Conservation (phyloP, 2,329 filamentous ascomycete genomes). For the Fusarium subglutinans region DNA sequence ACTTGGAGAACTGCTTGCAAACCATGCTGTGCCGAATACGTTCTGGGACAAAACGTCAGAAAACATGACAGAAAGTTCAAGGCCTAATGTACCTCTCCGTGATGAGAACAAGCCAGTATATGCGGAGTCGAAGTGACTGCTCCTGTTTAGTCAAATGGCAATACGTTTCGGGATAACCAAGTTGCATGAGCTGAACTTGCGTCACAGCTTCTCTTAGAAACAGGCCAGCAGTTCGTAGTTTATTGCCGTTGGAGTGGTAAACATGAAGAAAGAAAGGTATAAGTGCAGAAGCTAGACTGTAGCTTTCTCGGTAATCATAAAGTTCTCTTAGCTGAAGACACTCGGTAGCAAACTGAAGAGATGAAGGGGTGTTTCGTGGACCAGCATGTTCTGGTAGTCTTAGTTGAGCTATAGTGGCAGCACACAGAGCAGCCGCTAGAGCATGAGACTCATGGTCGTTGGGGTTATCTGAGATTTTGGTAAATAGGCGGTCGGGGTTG, state of each 20-base stretch:
- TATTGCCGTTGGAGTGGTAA: slow-evolving; percentile 43
- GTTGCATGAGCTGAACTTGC: slow-evolving; percentile 36
- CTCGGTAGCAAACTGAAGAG: slow-evolving; percentile 28
- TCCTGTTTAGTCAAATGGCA: slow-evolving; percentile 16
- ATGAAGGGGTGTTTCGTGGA: slow-evolving; percentile 17
- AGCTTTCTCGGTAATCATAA: slow-evolving; percentile 40
- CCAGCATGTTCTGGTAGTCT: slow-evolving; percentile 37
- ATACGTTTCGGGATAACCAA: slow-evolving; percentile 36
- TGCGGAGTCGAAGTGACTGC: slow-evolving; percentile 29
- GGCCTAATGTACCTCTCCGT: slow-evolving; percentile 20
- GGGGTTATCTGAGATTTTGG: slow-evolving; percentile 12
- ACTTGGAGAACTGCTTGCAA: slow-evolving; percentile 36
- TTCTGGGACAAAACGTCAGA: slow-evolving; percentile 7
- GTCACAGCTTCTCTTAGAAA: slow-evolving; percentile 40
- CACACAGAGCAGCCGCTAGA: slow-evolving; percentile 39
- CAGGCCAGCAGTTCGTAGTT: slow-evolving; percentile 38
- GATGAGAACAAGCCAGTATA: slow-evolving; percentile 42
- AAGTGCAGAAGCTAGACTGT: slow-evolving; percentile 29
- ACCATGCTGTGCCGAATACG: slow-evolving; percentile 38
- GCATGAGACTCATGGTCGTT: slow-evolving; percentile 37
- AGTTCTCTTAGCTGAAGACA: slow-evolving; percentile 29
- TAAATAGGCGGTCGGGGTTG: slow-evolving; percentile 28
- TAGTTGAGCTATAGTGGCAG: slow-evolving; percentile 41
- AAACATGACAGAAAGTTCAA: accelerated
- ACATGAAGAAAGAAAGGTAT: slow-evolving; percentile 44